Base-by-base conservation (phyloP, 345 rosid species). In the Orychophragmus violaceus region DNA sequence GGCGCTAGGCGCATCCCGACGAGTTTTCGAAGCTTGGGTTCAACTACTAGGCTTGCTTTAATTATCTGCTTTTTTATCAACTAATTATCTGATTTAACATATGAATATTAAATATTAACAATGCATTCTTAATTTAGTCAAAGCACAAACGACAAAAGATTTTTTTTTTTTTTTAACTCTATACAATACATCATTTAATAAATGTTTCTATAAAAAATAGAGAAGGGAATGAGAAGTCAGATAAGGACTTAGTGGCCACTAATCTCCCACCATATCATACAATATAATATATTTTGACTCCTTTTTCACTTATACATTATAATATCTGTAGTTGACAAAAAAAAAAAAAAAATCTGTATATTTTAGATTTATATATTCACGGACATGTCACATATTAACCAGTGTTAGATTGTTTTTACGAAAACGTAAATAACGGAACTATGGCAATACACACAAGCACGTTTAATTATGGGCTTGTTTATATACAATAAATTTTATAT, bases 201-300 rank as follows among this genome's bases (percentile, higher is more conserved):
- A 19, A 42, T 7, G 12, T 54, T 53, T 18, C 5, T 27, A 29
- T 66, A 19, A 41, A 66, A 39, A 49, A 6, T 9, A 28, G 39
- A 6, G 24, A 54, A 28, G 32, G 5, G 12, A 42, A 61, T 3
- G 30, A 50, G 5, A 35, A 32, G 64, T 45, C 54, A 12, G 56
- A 56, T 44, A 55, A 56, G 33, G 45, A 44, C 35, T 66, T 42
- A 45, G 17, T 45, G 64, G 71, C 56, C 63, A 67, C 64, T 56
- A 44, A 67, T 67, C 48, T 44, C 35, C 56, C 64, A 56, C 46
- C 71, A 67, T 22, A 33, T 44, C 24, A 22, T 41, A 30, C 13
- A 22, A 29, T 44, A 22, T 4, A 42, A 56, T 67, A 45, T 44
- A 44, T 67, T 24, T 67, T 45, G 71, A 67, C 71, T 55, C 55